Evolutionary conservation across 2,329 filamentous ascomycete genomes (phyloP), one percentile per base, ranked within the genome.

Genomic region (Canariomyces notabilis): DNA sequence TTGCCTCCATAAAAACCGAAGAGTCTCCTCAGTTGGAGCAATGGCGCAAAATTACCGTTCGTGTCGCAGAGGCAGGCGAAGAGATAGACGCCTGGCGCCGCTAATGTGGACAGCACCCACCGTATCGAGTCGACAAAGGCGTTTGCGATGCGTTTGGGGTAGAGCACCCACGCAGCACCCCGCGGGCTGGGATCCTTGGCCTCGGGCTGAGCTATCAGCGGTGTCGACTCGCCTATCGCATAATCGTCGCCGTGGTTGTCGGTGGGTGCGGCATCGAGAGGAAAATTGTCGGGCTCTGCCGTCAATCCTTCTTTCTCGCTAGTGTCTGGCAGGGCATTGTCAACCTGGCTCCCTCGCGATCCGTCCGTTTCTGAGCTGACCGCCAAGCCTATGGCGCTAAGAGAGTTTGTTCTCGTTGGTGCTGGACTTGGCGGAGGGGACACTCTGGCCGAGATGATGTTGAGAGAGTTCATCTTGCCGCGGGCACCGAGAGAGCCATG

Each of bases 391-490:
- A 80, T 65, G 50, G 74, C 75, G 57, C 71, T 71, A 59, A 81
- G 69, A 21, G 80, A 83, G 64, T 81, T 82, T 52, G 78, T 77
- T 64, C 79, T 75, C 48, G 79, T 75, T 45, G 77, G 73, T 36
- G 66, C 63, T 26, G 78, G 73, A 57, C 73, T 80, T 49, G 77
- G 69, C 44, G 79, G 67, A 56, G 80, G 77, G 59, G 80, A 82
- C 65, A 90, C 87, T 71, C 86, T 84, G 66, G 87, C 82, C 62
- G 89, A 93, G 67, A 96, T 81, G 67, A 95, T 88, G 73, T 93
- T 95, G 74, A 95, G 76, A 61, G 90, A 95, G 82, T 96, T 96
- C 91, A 96, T 96, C 71, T 77, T 87, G 74, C 69, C 67, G 59
- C 63, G 59, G 59, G 66, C 65, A 61, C 66, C 51, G 58, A 62